A percentile compares a stretch with the other conserved stretches of the same genome.
Conservation (phyloP, 441 rosid species). For the Jatropha multifida region DNA sequence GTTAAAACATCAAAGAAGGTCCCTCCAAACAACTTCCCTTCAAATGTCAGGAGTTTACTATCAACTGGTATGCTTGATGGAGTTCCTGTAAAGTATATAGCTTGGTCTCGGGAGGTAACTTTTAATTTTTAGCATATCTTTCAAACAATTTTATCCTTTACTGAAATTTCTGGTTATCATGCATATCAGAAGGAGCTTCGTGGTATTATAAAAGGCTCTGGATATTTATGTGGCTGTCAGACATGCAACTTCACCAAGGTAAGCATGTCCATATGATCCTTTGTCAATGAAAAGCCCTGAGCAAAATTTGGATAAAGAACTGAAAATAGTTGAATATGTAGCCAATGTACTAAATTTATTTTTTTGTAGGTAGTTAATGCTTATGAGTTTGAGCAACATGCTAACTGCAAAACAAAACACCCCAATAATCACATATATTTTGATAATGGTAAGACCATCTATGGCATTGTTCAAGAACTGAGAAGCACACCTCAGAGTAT, state of each 20-base stretch:
- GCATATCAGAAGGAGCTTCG: constrained; percentile 50
- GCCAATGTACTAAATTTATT: constrained; percentile 8
- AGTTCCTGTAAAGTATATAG: constrained; percentile 68
- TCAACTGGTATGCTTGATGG: constrained; percentile 88
- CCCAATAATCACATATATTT: constrained; percentile 83
- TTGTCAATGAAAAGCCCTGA: background rate
- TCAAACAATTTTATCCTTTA: constrained; percentile 16
- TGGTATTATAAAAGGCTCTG: constrained; percentile 62
- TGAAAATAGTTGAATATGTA: background rate
- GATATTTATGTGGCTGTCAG: constrained; percentile 70
- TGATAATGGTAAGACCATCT: constrained; percentile 77
- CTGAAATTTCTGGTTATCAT: constrained; percentile 23
- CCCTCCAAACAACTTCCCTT: constrained; percentile 63
- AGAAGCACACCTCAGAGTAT: constrained; percentile 64
- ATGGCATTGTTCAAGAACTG: constrained; percentile 76
- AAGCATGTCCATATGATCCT: constrained; percentile 17
- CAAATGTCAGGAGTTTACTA: constrained; percentile 76
- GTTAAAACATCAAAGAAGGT: constrained; percentile 45
- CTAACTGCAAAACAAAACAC: constrained; percentile 83
- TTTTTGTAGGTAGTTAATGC: constrained; percentile 62
- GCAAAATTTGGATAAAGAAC: background rate
- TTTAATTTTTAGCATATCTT: constrained; percentile 16
- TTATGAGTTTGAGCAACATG: constrained; percentile 82
- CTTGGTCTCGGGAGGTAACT: constrained; percentile 78
- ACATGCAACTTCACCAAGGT: constrained; percentile 71